Conservation (phyloP, 2,329 filamentous ascomycete species). For the Aspergillus sp. region DNA sequence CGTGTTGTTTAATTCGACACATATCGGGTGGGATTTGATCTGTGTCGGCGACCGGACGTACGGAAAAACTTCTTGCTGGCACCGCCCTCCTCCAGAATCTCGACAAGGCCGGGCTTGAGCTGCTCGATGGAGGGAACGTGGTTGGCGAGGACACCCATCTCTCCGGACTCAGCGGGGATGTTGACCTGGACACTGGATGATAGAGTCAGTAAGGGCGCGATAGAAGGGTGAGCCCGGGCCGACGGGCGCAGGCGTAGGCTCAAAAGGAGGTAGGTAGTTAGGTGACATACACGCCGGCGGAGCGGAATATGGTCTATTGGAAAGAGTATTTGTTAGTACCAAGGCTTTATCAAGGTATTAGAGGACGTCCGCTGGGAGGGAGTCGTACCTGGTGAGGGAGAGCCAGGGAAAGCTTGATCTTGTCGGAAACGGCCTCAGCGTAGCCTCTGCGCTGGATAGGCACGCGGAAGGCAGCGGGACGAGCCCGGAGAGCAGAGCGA, state of each 20-base stretch:
- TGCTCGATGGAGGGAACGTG: conserved; percentile 99
- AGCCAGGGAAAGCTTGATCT: conserved; percentile 97
- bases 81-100: conserved; percentile 91
- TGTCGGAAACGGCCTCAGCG: conserved; percentile 82
- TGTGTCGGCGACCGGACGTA: conserved; percentile 52
- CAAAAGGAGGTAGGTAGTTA: background rate
- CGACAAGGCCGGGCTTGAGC: conserved; percentile 92
- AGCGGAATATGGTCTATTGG: conserved; percentile 66
- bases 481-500: conserved; percentile 82
- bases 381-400: conserved; percentile 93
- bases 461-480: conserved; percentile 72
- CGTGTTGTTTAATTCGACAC: background rate
- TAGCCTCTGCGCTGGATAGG: conserved; percentile 86
- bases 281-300: conserved; percentile 65
- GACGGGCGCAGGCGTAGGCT: conserved; percentile 11
- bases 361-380: conserved; percentile 17
- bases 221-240: conserved; percentile 11
- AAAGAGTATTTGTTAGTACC: conserved; percentile 24
- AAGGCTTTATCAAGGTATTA: conserved; percentile 1
- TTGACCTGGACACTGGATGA: conserved; percentile 88
- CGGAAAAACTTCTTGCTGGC: conserved; percentile 95
- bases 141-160: conserved; percentile 99
- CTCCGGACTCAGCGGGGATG: conserved; percentile 94
- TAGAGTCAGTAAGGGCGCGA: conserved; percentile 49
- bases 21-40: background rate